phyloP scores from a whole-genome alignment of 805 yeast genomes.

The Candida ovalis region DNA sequence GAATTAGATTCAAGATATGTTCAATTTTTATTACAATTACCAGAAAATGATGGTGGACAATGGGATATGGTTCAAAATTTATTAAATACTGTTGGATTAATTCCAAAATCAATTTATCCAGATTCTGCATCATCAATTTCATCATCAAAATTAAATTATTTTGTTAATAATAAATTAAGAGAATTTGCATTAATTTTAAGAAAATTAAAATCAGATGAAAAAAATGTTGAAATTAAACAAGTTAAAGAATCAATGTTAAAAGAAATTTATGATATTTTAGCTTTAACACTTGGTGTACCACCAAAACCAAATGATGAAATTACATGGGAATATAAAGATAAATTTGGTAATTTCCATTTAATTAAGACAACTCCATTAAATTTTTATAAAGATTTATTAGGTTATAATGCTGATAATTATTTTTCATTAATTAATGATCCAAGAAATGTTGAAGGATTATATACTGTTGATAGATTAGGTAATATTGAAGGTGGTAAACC shows the following conservation, averaged over 20 bases:
- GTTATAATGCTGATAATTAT: conserved; percentile 45
- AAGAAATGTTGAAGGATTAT: conserved; percentile 64
- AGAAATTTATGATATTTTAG: conserved; percentile 62
- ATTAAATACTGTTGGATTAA: conserved; percentile 73
- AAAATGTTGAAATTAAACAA: conserved; percentile 25
- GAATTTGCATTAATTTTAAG: conserved; percentile 75
- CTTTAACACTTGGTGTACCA: conserved; percentile 73
- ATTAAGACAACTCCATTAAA: conserved; percentile 60
- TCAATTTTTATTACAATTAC: conserved; percentile 58
- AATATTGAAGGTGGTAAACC: conserved; percentile 72
- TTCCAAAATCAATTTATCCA: conserved; percentile 70
- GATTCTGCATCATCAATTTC: conserved; percentile 63
- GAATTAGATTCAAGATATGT: conserved; percentile 70
- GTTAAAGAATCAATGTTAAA: conserved; percentile 42
- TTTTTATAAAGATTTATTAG: conserved; percentile 56
- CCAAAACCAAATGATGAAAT: conserved; percentile 67
- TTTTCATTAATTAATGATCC: conserved; percentile 84
- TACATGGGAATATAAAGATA: conserved; percentile 73
- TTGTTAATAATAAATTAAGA: conserved; percentile 67
- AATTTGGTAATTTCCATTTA: conserved; percentile 54
- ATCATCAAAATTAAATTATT: conserved; percentile 52
- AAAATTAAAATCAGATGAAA: conserved; percentile 39
- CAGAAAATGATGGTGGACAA: conserved; percentile 86
- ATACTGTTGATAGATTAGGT: conserved; percentile 74
- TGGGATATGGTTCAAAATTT: conserved; percentile 82